Evolutionary conservation across 179 eudicot genomes (phyloP), one percentile per base, ranked within the genome.

Genomic region (Camellia oleifera): DNA sequence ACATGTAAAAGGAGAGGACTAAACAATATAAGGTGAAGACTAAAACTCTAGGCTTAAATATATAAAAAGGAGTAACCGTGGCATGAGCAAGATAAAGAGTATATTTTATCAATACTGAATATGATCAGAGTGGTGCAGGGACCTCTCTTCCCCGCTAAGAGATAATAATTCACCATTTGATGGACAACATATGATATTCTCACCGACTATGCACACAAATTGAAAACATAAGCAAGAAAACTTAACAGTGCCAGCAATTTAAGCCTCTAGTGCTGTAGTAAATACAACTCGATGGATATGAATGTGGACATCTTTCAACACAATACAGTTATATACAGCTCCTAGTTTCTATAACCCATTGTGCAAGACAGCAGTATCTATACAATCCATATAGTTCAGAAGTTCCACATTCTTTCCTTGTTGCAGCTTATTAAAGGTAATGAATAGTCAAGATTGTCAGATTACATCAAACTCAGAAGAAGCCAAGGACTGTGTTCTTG

Each of bases 161-260:
- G 69, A 14, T 65, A n/a, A 65, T 14, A 4, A 65, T 11, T 14
- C 69, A 65, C 69, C 15, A 26, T 14, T 32, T 11, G 26, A 26
- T 26, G 40, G 60, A 4, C 26, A 0, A 11, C 60, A 72, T 52
- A 72, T 42, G 11, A 72, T 50, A 50, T 18, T 46, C 46, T 15
- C 54, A 69, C 74, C 56, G n/a, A 45, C 46, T 57, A 69, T 14
- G 18, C 18, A 40, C 56, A 69, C 46, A 56, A 17, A 15, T 69
- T 69, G 74, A 69, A n/a, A 45, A 69, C 23, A 45, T 69, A 69
- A 69, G 17, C 72, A 15, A 42, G 20, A 42, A 17, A 69, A 48
- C 52, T n/a, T 5, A 69, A n/a, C 17, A 62, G 67, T 5, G 32
- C 74, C 23, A 68, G 5, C 18, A 13, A 6, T 17, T 44, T 46